A percentile compares a stretch with the other conserved stretches of the same genome.
Evolutionary conservation across 495 filamentous ascomycete genomes (phyloP).

Genomic region (Talaromyces wortmannii): DNA sequence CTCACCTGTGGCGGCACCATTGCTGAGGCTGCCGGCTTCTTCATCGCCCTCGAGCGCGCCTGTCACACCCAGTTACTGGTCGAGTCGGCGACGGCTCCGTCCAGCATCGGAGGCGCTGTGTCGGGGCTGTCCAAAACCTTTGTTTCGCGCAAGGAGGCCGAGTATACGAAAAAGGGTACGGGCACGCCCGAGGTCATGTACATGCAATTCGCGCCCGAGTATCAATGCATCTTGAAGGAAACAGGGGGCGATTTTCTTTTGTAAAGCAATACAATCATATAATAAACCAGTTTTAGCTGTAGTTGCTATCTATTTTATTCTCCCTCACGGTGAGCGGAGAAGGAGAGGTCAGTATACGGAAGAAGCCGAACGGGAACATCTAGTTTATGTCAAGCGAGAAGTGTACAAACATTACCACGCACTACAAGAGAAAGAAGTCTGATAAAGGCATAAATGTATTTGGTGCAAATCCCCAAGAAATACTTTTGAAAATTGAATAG

Average conservation of each 20-base stretch:
- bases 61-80: constrained; percentile 54
- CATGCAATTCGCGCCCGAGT: constrained; percentile 12
- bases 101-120: background rate
- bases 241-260: constrained; percentile 10
- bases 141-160: constrained; percentile 43
- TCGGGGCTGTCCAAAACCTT: constrained; percentile 42
- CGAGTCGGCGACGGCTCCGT: constrained; percentile 36
- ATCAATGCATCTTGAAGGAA: constrained; percentile 8
- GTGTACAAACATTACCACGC: too few relatives aligned
- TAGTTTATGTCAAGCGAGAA: too few relatives aligned
- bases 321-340: too few relatives aligned
- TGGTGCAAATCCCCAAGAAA: background rate
- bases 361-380: too few relatives aligned
- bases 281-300: too few relatives aligned
- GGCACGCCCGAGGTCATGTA: constrained; percentile 12
- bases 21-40: constrained; percentile 54
- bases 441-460: too few relatives aligned
- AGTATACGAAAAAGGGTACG: constrained; percentile 23
- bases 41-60: constrained; percentile 50
- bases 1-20: constrained; percentile 47
- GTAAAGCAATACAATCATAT: too few relatives aligned
- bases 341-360: too few relatives aligned
- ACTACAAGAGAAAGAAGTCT: too few relatives aligned
- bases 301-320: too few relatives aligned
- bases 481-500: background rate